Conservation (phyloP, 1,284 basidiomycete genomes). For the Hypsizygus ulmarius region DNA sequence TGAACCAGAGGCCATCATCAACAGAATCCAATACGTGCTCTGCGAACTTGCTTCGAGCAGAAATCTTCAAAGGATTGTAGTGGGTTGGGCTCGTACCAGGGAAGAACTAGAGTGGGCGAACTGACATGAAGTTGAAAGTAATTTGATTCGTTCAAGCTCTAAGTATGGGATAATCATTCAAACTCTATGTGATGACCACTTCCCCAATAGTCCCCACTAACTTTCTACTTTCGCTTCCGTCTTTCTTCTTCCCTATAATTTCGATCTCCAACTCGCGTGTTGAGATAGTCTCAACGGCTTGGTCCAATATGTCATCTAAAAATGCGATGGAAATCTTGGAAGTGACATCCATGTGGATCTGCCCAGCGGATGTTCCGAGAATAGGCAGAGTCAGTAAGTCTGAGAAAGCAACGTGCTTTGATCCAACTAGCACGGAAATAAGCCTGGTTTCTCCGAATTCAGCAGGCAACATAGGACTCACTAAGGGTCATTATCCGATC, state of each 20-base stretch:
- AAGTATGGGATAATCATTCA: no score
- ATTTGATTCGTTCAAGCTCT: no score
- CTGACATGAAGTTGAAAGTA: no score
- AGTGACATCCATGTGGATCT: conserved; percentile 40
- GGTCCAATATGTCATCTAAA: conserved; percentile 40
- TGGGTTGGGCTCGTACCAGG: no score
- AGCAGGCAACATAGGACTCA: conserved; percentile 22
- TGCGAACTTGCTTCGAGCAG: no score
- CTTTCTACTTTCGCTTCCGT: conserved; percentile 44
- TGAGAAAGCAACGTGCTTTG: conserved; percentile 55
- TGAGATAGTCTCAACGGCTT: conserved; percentile 27
- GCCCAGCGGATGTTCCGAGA: conserved; percentile 34
- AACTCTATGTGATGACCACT: conserved; percentile 40
- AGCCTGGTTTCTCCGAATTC: background rate
- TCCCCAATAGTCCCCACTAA: conserved; percentile 50
- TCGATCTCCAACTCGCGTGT: conserved; percentile 44
- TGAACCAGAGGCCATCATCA: background rate
- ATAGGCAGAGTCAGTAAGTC: conserved; percentile 52
- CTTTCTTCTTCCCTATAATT: conserved; percentile 39
- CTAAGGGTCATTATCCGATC: conserved; percentile 50
- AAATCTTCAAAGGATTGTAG: no score
- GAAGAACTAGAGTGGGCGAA: no score
- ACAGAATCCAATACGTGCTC: no score
- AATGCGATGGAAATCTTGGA: conserved; percentile 46
- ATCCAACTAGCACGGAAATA: conserved; percentile 37